These are phyloP conservation scores for Nicotiana benthamiana DNA, from an alignment of 257 asterid species.

Conservation along the genomic window DNA sequence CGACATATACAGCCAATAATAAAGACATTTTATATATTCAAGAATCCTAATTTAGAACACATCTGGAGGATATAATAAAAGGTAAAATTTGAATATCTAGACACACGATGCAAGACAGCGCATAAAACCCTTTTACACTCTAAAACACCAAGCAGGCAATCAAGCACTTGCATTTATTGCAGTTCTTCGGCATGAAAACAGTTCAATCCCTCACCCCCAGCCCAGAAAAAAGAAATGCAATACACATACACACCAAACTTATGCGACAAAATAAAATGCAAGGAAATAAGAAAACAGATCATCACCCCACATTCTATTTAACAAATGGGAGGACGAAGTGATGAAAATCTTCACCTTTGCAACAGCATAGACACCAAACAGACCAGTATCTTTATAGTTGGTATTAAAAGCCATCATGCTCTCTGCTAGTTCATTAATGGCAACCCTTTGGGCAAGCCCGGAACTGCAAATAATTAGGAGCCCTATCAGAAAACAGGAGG, in stretches of 20 bases:
- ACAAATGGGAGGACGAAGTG: not conserved
- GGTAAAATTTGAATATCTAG: not conserved
- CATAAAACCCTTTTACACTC: not conserved
- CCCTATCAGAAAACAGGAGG: slow-evolving; percentile 6
- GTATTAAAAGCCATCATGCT: slow-evolving; percentile 89
- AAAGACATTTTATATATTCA: not conserved
- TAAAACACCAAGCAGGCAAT: not conserved
- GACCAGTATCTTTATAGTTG: slow-evolving; percentile 85
- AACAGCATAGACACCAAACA: slow-evolving; percentile 83
- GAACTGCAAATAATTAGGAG: slow-evolving; percentile 42
- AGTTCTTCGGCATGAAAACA: not conserved
- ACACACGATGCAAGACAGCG: not conserved
- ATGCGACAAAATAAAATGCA: not conserved
- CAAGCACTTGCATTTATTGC: not conserved
- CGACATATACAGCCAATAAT: not conserved
- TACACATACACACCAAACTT: not conserved
- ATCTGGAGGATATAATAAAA: not conserved
- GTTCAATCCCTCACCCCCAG: not conserved
- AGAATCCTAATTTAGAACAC: not conserved
- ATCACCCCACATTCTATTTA: not conserved
- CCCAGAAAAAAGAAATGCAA: not conserved
- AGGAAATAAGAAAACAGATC: not conserved
- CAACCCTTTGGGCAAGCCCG: slow-evolving; percentile 60
- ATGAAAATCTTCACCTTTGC: slow-evolving; percentile 48
- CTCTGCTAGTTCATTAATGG: slow-evolving; percentile 72